Evolutionary conservation across 768 basidiomycete genomes (phyloP), one percentile per base, ranked within the genome.

Genomic region (Tulasnella sp.): DNA sequence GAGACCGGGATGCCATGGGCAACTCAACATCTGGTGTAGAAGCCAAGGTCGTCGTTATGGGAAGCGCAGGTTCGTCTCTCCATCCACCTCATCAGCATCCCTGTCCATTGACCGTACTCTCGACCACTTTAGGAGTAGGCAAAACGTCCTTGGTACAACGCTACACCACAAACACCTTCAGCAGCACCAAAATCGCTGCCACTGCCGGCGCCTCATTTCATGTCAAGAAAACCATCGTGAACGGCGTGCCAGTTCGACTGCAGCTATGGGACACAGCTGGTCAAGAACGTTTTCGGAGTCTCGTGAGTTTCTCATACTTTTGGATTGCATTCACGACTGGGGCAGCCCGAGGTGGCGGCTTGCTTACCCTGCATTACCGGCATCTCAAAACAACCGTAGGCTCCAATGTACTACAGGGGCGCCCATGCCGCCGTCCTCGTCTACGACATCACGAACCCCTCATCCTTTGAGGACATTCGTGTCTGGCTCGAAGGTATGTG

Each of bases 361-460:
- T 49, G 49, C 49, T 49, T n/a, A 12, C 42, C 64, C 49, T 71
- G 42, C 14, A n/a, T 71, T 15, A 42, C 71, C 31, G 29, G 37
- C 25, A 75, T 67, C 58, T 29, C 36, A 72, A 37, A 29, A 40
- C 49, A 29, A 64, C 54, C 72, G n/a, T 80, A 94, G 94, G 95
- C 95, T 80, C 94, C 93, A 79, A 95, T 97, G 91, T 97, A 96
- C 86, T 96, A 96, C 87, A 90, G 94, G 84, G 94, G 94, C 82
- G 93, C 96, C 81, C 93, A 96, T 82, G 96, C 95, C 79, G 96
- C 96, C 45, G 88, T 98, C 78, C 87, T 97, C 80, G 87, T 97
- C 82, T 98, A 98, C 85, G 96, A 98, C 86, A 94, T 97, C 80
- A 96, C 96, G 81, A 94, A 93, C 84, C 88, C 88, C 77, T 86